Conservation (phyloP, 2,329 filamentous ascomycete species). For the Fusarium sp. region DNA sequence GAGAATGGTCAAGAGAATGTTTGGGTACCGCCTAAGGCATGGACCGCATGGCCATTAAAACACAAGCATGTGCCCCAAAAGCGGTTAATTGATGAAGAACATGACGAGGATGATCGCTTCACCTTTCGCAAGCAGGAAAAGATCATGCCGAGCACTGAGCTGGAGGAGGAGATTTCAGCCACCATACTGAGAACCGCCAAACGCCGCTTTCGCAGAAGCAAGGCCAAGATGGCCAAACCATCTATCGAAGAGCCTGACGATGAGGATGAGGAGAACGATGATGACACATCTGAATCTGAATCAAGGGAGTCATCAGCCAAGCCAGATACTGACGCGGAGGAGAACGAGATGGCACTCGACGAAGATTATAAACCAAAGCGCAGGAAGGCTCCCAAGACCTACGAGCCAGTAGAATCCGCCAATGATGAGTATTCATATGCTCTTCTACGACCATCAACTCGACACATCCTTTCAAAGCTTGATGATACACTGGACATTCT, state of each 20-base stretch:
- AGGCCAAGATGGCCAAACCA: conserved; percentile 26
- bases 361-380: background rate
- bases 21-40: conserved; percentile 68
- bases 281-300: conserved; percentile 7
- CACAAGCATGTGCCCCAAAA: conserved; percentile 69
- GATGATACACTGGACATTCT: conserved; percentile 77
- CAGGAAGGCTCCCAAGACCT: conserved; percentile 37
- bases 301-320: conserved; percentile 37
- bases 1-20: conserved; percentile 46
- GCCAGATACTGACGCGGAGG: conserved; percentile 32
- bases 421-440: conserved; percentile 76
- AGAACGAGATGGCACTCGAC: conserved; percentile 23
- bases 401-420: conserved; percentile 67
- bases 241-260: conserved; percentile 40
- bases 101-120: conserved; percentile 62
- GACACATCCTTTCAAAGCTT: conserved; percentile 76
- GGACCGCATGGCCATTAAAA: conserved; percentile 88
- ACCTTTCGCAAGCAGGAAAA: conserved; percentile 60
- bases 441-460: conserved; percentile 74
- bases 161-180: conserved; percentile 78
- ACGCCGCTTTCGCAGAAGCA: conserved; percentile 63
- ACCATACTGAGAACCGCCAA: conserved; percentile 74
- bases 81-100: conserved; percentile 59
- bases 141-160: conserved; percentile 64
- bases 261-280: conserved; percentile 5